Base-by-base conservation (phyloP, 371 early-diverging fungal genomes). In the Cokeromyces recurvatus region DNA sequence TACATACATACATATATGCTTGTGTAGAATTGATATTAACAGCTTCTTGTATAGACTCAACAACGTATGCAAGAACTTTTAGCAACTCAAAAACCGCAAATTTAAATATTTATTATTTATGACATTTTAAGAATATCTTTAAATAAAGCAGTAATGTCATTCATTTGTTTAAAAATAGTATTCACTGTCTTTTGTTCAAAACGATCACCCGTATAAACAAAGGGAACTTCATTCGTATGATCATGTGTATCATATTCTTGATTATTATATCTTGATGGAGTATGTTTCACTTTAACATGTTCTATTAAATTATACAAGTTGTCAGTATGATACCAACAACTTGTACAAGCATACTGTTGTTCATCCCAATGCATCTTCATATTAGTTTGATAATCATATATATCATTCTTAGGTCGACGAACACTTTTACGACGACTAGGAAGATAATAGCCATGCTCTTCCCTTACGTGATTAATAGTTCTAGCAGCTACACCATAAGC, bases 1-100 rank as follows among this genome's bases (percentile, higher is more conserved):
- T 27, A 7, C 11, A 7, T 27, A 68, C 43, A 32, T 24, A 21
- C 15, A 19, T 8, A 32, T 37, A 17, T 16, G 8, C n/a, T 2
- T 11, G 14, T 27, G 43, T 7, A 37, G 22, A 12, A 41, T 6
- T 15, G 20, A 24, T 36, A 5, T 16, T 29, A n/a, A n/a, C n/a
- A 17, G 29, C 12, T 12, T 9, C 27, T 17, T 24, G 32, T 15
- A 20, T 52, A 71, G 68, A 66, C 69, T 14, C 75, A 74, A 49
- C 71, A 71, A 43, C 56, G 69, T 25, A 71, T 74, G 71, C 75
- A 74, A 51, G 75, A 74, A 15, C 48, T 74, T 14, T 32, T 74
- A 32, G 67, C 66, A 19, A 57, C 62, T 14, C 74, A 73, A 27
- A 15, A 31, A 20, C 16, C 22, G 1, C 32, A 42, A 21, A 24